A percentile compares a stretch with the other conserved stretches of the same genome.
These are phyloP conservation scores for Microdochium paspali DNA, from an alignment of 2,329 filamentous ascomycete species.

Conservation along the genomic window DNA sequence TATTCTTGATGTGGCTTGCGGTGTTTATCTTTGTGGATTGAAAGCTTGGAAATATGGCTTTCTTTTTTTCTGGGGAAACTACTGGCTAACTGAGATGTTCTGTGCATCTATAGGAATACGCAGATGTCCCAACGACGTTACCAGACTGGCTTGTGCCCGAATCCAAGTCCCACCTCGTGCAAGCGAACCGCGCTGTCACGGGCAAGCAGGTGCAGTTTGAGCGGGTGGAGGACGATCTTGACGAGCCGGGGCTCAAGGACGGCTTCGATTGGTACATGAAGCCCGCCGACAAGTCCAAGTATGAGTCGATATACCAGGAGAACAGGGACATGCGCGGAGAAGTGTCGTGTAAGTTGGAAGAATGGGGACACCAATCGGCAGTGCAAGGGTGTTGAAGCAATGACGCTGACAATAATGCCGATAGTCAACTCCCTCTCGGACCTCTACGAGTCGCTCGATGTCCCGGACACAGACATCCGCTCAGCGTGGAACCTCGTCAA, in stretches of 20 bases:
- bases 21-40: not conserved
- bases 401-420: not conserved
- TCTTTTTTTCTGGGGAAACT: constrained; percentile 1
- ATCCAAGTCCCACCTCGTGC: constrained; percentile 83
- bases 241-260: constrained; percentile 78
- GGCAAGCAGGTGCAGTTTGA: constrained; percentile 78
- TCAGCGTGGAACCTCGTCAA: constrained; percentile 98
- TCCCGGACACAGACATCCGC: constrained; percentile 69
- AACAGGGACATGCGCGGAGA: constrained; percentile 83
- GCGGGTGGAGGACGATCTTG: constrained; percentile 71
- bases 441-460: constrained; percentile 73
- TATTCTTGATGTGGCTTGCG: constrained; percentile 2
- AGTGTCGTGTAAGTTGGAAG: constrained; percentile 53
- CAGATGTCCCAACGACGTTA: constrained; percentile 74
- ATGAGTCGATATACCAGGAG: constrained; percentile 94
- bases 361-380: not conserved
- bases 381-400: not conserved
- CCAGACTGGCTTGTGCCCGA: constrained; percentile 97
- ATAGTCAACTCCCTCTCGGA: constrained; percentile 69
- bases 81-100: constrained; percentile 1
- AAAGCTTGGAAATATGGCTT: no score
- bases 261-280: constrained; percentile 99
- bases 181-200: constrained; percentile 70
- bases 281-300: constrained; percentile 81
- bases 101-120: constrained; percentile 58